Conservation (phyloP, 495 filamentous ascomycete genomes). For the Bathelium albidoporum region DNA sequence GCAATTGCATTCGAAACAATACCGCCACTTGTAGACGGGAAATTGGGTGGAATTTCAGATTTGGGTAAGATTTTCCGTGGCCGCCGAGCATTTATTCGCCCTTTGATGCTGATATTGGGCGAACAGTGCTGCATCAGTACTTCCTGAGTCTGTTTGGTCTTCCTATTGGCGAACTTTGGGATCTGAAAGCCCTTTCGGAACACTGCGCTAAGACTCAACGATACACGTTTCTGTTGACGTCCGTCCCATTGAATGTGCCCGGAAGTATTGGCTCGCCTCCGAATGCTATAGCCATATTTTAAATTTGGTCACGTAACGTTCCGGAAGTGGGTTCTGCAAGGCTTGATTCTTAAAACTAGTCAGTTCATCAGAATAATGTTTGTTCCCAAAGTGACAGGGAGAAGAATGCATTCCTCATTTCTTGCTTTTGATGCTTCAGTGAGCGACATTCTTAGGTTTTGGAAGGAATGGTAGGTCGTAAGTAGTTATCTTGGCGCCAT, state of each 20-base stretch:
- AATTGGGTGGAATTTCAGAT: slow-evolving; percentile 10
- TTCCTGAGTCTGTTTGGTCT: slow-evolving; percentile 37
- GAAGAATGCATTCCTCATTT: not conserved
- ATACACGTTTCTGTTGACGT: slow-evolving; percentile 25
- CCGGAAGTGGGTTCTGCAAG: too few relatives aligned
- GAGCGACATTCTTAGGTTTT: not conserved
- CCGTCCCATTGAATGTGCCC: slow-evolving; percentile 21
- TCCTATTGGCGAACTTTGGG: slow-evolving; percentile 54
- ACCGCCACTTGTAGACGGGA: slow-evolving; percentile 23
- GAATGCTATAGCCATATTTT: slow-evolving; percentile 30
- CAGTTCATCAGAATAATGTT: not conserved
- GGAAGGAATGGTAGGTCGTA: not conserved
- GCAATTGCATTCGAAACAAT: slow-evolving; percentile 38
- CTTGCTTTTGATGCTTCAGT: not conserved
- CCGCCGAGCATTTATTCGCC: too few relatives aligned
- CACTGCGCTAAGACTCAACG: slow-evolving; percentile 35
- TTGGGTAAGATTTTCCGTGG: slow-evolving; percentile 12
- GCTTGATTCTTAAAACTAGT: not conserved
- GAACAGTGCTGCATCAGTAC: slow-evolving; percentile 33
- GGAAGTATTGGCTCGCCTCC: slow-evolving; percentile 24
- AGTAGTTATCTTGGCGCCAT: not conserved
- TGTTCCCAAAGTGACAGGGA: not conserved
- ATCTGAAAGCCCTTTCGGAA: slow-evolving; percentile 43
- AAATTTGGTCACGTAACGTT: slow-evolving; percentile 2
- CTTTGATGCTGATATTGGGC: not conserved